Base-by-base conservation (phyloP, 2,329 filamentous ascomycete genomes). In the Aureobasidium sp. region DNA sequence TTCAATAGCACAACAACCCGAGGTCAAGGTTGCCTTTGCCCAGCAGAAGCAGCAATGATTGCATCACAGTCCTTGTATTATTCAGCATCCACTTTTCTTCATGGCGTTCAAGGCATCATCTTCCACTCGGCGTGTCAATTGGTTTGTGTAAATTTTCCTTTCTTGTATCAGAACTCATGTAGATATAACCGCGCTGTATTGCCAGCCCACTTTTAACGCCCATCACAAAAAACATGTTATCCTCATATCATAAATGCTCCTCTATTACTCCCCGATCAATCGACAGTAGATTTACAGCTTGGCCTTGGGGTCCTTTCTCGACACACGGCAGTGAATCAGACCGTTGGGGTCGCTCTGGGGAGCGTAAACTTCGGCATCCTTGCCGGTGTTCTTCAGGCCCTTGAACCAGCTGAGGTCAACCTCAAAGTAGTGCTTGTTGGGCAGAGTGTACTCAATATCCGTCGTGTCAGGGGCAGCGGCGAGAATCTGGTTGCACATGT, bases 391-490 rank as follows among this genome's bases (percentile, higher is more conserved):
- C 82, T 96, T 90, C 68, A 92, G 75, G 34, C 87, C 91, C 76
- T 97, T 95, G 82, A 96, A 90, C 94, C 94, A 99, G 78, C 89
- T 93, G 72, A 99, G 78, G 73, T 97, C 93, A 75, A 97, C 87
- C 77, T 97, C 93, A 72, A 97, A 97, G 79, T 97, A 97, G 78
- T 99, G 94, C 81, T 97, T 97, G 81, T 99, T 99, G 12, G 94
- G 94, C 70, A 99, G 81, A 9, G 87, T 82, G 74, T 97, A 97
- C 69, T 88, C 84, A 45, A 94, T 90, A 25, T 82, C 81, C 48
- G 87, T 84, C 25, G 91, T 83, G 66, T 87, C 80, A 15, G 91
- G 88, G 27, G 87, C 89, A 25, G 81, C 84, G 9, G 84, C 87
- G 59, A 99, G 81, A 68, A 99, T 96, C 74, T 87, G 81, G 75